Conservation (phyloP, 1,139 yeast genomes). For the Diutina siamensis region DNA sequence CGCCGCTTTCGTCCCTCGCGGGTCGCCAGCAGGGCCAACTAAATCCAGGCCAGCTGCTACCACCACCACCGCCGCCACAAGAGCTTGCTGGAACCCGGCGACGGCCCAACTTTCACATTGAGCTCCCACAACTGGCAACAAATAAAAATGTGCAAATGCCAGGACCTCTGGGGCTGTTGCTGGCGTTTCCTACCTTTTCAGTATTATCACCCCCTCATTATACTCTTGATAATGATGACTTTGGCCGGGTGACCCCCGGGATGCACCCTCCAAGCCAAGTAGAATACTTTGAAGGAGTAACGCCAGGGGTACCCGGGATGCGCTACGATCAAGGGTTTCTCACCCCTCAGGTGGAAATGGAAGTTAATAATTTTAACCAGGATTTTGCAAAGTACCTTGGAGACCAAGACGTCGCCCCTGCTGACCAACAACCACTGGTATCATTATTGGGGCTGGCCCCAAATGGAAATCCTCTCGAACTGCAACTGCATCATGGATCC, state of each 20-base stretch:
- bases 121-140: not conserved
- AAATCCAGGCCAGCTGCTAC: no score
- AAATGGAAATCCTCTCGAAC: not conserved
- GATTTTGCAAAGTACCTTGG: not conserved
- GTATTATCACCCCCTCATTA: not conserved
- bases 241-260: slow-evolving; percentile 3
- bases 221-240: slow-evolving; percentile 2
- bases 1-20: no score
- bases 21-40: no score
- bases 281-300: slow-evolving; percentile 3
- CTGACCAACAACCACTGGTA: not conserved
- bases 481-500: not conserved
- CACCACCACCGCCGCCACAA: not conserved
- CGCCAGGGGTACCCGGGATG: slow-evolving; percentile 6
- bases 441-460: slow-evolving; percentile 4
- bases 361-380: slow-evolving; percentile 1
- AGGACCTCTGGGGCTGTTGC: slow-evolving; percentile 2
- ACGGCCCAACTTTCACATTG: slow-evolving; percentile 4
- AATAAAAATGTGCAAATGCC: not conserved
- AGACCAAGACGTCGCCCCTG: not conserved
- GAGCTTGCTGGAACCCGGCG: not conserved
- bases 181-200: not conserved
- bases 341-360: slow-evolving; percentile 2
- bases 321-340: not conserved
- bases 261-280: not conserved